A percentile compares a stretch with the other conserved stretches of the same genome.
Conservation (phyloP, 2,329 filamentous ascomycete species). For the Parastagonospora nodorum region DNA sequence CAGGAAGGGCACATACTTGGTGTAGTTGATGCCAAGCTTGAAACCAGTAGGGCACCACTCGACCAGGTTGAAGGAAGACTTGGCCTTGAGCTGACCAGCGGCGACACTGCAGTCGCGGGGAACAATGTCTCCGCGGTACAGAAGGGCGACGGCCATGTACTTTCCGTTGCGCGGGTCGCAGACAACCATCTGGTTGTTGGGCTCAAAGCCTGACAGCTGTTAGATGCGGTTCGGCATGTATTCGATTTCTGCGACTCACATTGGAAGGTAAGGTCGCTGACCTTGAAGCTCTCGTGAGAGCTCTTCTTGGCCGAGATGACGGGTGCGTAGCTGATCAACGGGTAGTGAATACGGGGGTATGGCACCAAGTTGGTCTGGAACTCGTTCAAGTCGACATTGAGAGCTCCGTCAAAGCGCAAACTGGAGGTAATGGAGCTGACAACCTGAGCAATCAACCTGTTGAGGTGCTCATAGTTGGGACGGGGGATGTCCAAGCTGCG, state of each 20-base stretch:
- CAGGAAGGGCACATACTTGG: conserved; percentile 46
- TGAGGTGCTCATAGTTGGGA: conserved; percentile 72
- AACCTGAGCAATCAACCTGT: conserved; percentile 74
- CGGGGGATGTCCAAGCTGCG: conserved; percentile 73
- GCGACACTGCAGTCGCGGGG: conserved; percentile 72
- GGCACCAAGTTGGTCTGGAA: conserved; percentile 79
- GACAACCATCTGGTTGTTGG: conserved; percentile 79
- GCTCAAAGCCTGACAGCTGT: conserved; percentile 66
- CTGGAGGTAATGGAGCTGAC: conserved; percentile 77
- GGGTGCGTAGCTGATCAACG: conserved; percentile 73
- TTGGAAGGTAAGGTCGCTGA: conserved; percentile 75
- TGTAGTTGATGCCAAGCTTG: conserved; percentile 79
- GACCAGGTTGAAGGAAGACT: conserved; percentile 73
- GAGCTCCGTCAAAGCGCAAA: conserved; percentile 72
- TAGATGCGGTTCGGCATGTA: neutral
- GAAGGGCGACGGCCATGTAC: conserved; percentile 75
- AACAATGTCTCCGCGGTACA: conserved; percentile 74
- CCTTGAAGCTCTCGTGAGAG: conserved; percentile 86
- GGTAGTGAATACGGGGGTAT: conserved; percentile 76
- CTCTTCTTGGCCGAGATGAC: conserved; percentile 76
- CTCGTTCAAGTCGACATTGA: conserved; percentile 77
- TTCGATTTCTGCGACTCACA: conserved; percentile 51
- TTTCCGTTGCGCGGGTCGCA: conserved; percentile 76
- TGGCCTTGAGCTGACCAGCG: conserved; percentile 70
- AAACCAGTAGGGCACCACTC: conserved; percentile 78